Base-by-base conservation (phyloP, 176 grass and related monocot species). In the Aegilops longissima region DNA sequence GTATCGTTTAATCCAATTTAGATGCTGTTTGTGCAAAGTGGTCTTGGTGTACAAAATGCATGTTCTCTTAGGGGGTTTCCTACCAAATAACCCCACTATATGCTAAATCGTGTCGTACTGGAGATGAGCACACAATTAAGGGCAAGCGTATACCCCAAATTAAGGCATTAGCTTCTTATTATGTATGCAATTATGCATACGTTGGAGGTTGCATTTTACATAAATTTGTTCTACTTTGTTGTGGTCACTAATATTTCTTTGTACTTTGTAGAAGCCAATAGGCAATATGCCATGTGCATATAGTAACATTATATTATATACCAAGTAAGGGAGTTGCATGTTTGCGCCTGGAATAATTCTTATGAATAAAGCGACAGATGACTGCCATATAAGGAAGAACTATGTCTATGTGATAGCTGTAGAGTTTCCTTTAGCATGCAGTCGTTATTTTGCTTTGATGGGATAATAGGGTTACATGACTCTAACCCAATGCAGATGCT, bases 1-100 rank as follows among this genome's bases (percentile, higher is more conserved):
- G 80, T 82, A 82, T 58, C 29, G n/a, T 12, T 70, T 12, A 54
- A 12, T 38, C 30, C 49, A 70, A 34, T 82, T 70, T 82, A 44
- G 13, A 52, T 52, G 40, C 39, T 78, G 20, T 56, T 61, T 61
- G 6, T 74, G 71, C 12, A 8, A 14, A 74, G 71, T 61, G 54
- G 31, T 21, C 8, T 78, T 78, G 5, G 6, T 78, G 35, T 61
- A 59, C 18, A 61, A n/a, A 36, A 78, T n/a, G n/a, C 20, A n/a
- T 76, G 73, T 54, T 78, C 13, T 61, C 52, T 78, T 36, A n/a
- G 58, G 5, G 31, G 38, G 13, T 38, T 23, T 61, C 52, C 34
- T 20, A 24, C 31, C 33, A 78, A 78, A 61, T 61, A 59, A 3
- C 76, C 30, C 52, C 34, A 61, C 52, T 61, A 36, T 68, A 68